Evolutionary conservation across 805 yeast species (phyloP).

Genomic region (Debaryomyces castellii): DNA sequence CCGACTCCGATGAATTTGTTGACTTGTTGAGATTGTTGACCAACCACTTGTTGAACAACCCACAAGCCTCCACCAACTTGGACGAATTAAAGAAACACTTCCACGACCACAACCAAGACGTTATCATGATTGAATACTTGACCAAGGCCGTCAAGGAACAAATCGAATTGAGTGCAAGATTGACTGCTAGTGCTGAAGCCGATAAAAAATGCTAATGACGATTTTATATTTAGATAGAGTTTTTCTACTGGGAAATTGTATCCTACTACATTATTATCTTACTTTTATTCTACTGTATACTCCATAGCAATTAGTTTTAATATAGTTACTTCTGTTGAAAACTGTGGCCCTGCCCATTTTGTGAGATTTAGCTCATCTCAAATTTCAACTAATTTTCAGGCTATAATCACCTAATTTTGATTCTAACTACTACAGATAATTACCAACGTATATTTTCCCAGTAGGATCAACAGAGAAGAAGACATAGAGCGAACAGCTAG

Average conservation of each 20-base stretch:
- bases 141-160: conserved; percentile 84
- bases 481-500: not conserved
- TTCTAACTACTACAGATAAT: not conserved
- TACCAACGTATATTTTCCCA: not conserved
- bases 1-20: conserved; percentile 45
- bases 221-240: not conserved
- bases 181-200: conserved; percentile 48
- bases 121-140: conserved; percentile 76
- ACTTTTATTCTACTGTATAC: not conserved
- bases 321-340: not conserved
- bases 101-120: conserved; percentile 74
- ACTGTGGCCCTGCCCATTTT: not conserved
- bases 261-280: not conserved
- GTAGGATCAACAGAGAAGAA: not conserved
- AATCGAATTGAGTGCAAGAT: conserved; percentile 72
- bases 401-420: not conserved
- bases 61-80: conserved; percentile 47
- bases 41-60: conserved; percentile 53
- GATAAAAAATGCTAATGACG: conserved; percentile 14
- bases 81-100: conserved; percentile 59
- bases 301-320: conserved; percentile 1
- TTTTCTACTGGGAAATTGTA: not conserved
- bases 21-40: conserved; percentile 68
- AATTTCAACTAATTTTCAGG: not conserved
- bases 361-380: conserved; percentile 1